phyloP scores from a whole-genome alignment of 306 rosid genomes.

The Ceratonia siliqua region DNA sequence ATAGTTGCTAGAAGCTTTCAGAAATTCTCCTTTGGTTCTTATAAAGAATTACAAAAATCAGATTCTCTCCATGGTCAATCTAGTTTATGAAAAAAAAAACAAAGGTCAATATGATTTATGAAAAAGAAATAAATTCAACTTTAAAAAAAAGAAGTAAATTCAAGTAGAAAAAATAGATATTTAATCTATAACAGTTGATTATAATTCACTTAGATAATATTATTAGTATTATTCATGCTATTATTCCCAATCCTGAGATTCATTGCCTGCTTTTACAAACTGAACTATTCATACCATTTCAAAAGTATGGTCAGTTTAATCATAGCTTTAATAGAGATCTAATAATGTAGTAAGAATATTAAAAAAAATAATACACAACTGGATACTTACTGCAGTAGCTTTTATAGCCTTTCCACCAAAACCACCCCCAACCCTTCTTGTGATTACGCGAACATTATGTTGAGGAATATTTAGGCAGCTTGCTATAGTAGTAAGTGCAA shows the following conservation, averaged over 20 bases:
- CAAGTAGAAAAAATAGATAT: no score
- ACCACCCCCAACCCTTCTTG: conserved; percentile 94
- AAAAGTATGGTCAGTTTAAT: background rate
- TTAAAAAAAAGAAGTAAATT: no score
- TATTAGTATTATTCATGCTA: no score
- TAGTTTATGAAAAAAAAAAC: no score
- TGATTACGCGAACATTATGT: conserved; percentile 77
- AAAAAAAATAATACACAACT: background rate
- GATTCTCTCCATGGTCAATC: no score
- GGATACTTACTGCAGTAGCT: conserved; percentile 65
- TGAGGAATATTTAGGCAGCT: conserved; percentile 80
- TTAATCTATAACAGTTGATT: no score
- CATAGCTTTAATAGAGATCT: background rate
- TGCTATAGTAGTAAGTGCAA: conserved; percentile 51
- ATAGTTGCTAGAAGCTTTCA: no score
- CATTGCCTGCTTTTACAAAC: no score
- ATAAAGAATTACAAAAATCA: background rate
- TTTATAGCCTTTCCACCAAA: conserved; percentile 80
- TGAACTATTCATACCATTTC: background rate
- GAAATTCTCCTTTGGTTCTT: background rate
- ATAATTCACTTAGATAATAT: no score
- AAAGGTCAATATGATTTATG: no score
- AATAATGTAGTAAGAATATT: background rate
- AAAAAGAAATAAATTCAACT: no score
- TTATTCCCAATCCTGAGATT: background rate